Percentiles rank a stretch among this genome's conserved stretches.
These are phyloP conservation scores for Xanthoceras sorbifolium DNA, from an alignment of 345 rosid genomes.

Conservation along the genomic window DNA sequence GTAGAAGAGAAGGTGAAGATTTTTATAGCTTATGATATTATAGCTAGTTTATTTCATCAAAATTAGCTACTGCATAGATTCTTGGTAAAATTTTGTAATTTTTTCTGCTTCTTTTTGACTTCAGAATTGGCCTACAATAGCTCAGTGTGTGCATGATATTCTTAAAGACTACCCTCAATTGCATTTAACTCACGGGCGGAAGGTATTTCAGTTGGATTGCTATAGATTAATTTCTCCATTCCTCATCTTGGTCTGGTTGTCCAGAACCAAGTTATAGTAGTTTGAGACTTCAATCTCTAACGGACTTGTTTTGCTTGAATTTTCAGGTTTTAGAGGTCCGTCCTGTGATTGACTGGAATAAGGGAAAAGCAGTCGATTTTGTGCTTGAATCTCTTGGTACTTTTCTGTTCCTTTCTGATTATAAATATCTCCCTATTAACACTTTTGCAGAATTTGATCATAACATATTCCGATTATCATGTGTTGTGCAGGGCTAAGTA, in stretches of 20 bases:
- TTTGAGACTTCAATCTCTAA: background rate
- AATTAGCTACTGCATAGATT: background rate
- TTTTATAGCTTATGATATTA: background rate
- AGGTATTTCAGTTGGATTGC: slow-evolving; percentile 35
- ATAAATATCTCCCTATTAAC: background rate
- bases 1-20: slow-evolving; percentile 80
- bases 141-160: slow-evolving; percentile 83
- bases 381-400: slow-evolving; percentile 88
- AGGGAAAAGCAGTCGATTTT: slow-evolving; percentile 95
- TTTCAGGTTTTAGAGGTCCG: slow-evolving; percentile 95
- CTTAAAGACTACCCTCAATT: slow-evolving; percentile 79
- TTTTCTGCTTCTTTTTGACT: slow-evolving; percentile 15
- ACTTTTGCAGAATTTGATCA: background rate
- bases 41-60: background rate
- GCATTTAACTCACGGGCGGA: slow-evolving; percentile 72
- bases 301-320: slow-evolving; percentile 12
- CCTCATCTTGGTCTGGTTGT: background rate
- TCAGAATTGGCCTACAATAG: slow-evolving; percentile 81
- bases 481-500: slow-evolving; percentile 55
- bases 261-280: background rate
- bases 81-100: background rate
- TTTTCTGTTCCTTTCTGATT: background rate
- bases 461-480: background rate
- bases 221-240: background rate
- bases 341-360: slow-evolving; percentile 91